These are phyloP conservation scores for Wickerhamiella pararugosa DNA, from an alignment of 1,139 yeast genomes.

Conservation along the genomic window DNA sequence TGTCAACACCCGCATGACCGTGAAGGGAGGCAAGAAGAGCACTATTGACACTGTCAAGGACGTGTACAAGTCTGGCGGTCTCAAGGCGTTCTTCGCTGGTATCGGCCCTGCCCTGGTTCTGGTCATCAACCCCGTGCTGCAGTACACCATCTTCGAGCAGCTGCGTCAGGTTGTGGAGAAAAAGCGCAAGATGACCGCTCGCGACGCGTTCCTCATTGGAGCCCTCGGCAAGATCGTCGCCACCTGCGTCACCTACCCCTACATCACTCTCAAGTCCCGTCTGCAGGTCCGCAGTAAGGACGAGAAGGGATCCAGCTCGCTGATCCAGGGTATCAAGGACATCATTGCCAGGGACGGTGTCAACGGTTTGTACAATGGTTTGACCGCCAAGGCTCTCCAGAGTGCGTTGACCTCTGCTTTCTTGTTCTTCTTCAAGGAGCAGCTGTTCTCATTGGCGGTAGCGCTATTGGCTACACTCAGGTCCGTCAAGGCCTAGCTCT, in stretches of 20 bases:
- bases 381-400: conserved; percentile 65
- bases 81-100: conserved; percentile 62
- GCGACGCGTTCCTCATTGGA: conserved; percentile 73
- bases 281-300: conserved; percentile 52
- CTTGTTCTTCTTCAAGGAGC: conserved; percentile 82
- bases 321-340: conserved; percentile 26
- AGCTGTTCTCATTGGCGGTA: conserved; percentile 32
- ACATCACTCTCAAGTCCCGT: conserved; percentile 73
- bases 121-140: conserved; percentile 79
- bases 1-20: conserved; percentile 79
- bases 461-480: conserved; percentile 15
- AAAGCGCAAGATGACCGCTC: conserved; percentile 34
- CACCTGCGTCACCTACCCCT: conserved; percentile 77
- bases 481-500: not conserved
- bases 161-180: conserved; percentile 50
- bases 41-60: conserved; percentile 43
- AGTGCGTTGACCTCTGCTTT: conserved; percentile 82
- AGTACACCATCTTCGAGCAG: conserved; percentile 80
- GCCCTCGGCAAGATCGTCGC: conserved; percentile 83
- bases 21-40: conserved; percentile 16
- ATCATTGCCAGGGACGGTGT: conserved; percentile 58
- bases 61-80: conserved; percentile 58
- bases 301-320: conserved; percentile 17
- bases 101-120: conserved; percentile 74
- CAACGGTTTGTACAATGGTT: conserved; percentile 66